Evolutionary conservation across 352 stramenopile genomes (phyloP), one percentile per base, ranked within the genome.

Genomic region (Globisporangium rhizosaccharum): DNA sequence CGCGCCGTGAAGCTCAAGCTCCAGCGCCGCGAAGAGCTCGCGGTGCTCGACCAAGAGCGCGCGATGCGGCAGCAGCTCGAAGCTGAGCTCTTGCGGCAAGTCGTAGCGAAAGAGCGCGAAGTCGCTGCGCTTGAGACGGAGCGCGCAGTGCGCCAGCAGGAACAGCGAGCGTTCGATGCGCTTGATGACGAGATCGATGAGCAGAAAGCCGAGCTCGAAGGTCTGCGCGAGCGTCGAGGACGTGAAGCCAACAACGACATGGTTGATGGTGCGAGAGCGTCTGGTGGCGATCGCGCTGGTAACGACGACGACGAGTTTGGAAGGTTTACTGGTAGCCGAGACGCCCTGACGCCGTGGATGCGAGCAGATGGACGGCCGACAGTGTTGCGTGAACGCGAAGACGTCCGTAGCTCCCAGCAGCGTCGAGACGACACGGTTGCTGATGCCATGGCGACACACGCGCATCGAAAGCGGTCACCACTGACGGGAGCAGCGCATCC

Each of bases 21-120:
- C 45, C 64, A 75, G 25, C 60, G 65, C 2, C 71, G 62, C 4
- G 82, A 90, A 49, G 71, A 85, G 23, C 63, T 62, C 20, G 72
- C 73, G 17, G 45, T 82, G 33, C 39, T 79, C 14, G 67, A 73
- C 14, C 76, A 89, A 62, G 82, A 89, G 58, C 65, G 73, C 17
- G 73, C 65, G 10, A 56, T 88, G 50, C 78, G 78, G 3, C 69
- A 92, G 54, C 62, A 84, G 50, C 61, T 85, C 18, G 71, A 88
- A 25, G 76, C 73, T 5, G 61, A 79, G 33, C 53, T 84, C 17
- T 45, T 83, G 37, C 67, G 76, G 3, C 67, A 78, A 30, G 53
- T 72, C 37, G 39, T 76, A 47, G 62, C 54, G 2, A 80, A 81
- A 61, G 75, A 87, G 23, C 73, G 80, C 52, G 68, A 78, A 50